Evolutionary conservation across 2,329 filamentous ascomycete species (phyloP), one percentile per base, ranked within the genome.

Genomic region (Exophiala mesophila): DNA sequence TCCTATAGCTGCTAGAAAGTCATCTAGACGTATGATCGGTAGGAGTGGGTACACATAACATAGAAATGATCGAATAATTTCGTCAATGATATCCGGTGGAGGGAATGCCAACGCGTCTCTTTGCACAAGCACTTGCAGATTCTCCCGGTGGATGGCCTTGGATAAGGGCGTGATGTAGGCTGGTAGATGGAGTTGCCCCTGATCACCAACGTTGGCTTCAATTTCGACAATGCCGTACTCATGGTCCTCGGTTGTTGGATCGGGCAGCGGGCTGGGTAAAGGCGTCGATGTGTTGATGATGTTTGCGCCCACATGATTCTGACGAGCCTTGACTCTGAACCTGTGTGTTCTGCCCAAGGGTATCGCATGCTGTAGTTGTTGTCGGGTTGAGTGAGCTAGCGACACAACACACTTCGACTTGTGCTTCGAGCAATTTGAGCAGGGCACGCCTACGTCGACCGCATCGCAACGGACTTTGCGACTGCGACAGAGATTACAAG

Each of bases 401-500:
- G 29, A 7, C 6, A 32, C 29, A 13, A 32, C 29, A 32, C 29
- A 32, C 29, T 32, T 32, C 7, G 29, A 32, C 29, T 32, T 32
- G 12, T 32, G 29, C 6, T 7, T 32, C 6, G 29, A 32, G 13
- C 29, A 32, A 32, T 32, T 32, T 7, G 29, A 32, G 29, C 29
- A 32, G 29, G 29, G 29, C 29, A 32, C 29, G 15, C 29, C 29
- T 8, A 32, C 29, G 13, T 32, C 6, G 29, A 32, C 13, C 29
- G 29, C 29, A 32, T 32, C 29, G 29, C 29, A 32, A 32, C 29
- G 29, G 29, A 32, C 29, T 32, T 32, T 32, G 29, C 29, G 29
- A 32, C 29, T 32, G 12, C 29, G 29, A 32, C 29, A 32, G 29
- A 32, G 29, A 32, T 32, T 32, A 15, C 29, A 32, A 13, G 29